Evolutionary conservation across 2,329 filamentous ascomycete genomes (phyloP).

Genomic region (Thyridium curvatum): DNA sequence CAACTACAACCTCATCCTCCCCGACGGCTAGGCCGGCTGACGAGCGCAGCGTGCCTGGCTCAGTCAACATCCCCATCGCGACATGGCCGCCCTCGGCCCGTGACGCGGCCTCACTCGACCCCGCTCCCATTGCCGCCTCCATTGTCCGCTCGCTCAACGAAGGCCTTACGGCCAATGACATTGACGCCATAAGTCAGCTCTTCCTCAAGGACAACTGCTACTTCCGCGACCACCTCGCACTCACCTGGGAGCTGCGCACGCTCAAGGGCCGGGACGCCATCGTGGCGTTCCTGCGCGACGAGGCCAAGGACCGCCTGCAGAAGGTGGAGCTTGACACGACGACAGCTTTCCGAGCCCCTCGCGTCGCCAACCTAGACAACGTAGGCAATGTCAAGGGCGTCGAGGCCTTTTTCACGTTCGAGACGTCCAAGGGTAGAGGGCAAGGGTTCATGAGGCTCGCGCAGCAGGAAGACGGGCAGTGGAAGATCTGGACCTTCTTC

Average conservation of each 20-base stretch:
- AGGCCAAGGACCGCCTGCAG: conserved; percentile 19
- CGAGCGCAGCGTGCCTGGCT: conserved; percentile 22
- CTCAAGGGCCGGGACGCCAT: conserved; percentile 38
- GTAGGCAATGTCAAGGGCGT: conserved; percentile 39
- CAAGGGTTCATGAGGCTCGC: conserved; percentile 42
- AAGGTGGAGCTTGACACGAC: conserved; percentile 33
- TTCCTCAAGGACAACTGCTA: conserved; percentile 42
- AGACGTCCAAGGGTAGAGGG: conserved; percentile 38
- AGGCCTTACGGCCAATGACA: conserved; percentile 24
- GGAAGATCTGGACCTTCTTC: conserved; percentile 52
- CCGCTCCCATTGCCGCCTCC: conserved; percentile 25
- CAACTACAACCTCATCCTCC: too few species aligned
- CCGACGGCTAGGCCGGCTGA: too few species aligned
- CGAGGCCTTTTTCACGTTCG: conserved; percentile 41
- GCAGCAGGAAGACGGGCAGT: conserved; percentile 26
- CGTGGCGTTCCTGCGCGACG: conserved; percentile 17
- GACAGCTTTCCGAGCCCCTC: conserved; percentile 29
- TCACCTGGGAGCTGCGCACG: conserved; percentile 51
- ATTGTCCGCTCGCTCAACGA: conserved; percentile 31
- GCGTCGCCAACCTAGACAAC: conserved; percentile 33
- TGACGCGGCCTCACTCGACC: conserved; percentile 21
- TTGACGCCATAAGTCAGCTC: conserved; percentile 26
- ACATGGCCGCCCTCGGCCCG: conserved; percentile 31
- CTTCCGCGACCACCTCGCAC: conserved; percentile 52
- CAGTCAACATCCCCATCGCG: conserved; percentile 28